Base-by-base conservation (phyloP, 108 stramenopile genomes). In the Bacterosira constricta region DNA sequence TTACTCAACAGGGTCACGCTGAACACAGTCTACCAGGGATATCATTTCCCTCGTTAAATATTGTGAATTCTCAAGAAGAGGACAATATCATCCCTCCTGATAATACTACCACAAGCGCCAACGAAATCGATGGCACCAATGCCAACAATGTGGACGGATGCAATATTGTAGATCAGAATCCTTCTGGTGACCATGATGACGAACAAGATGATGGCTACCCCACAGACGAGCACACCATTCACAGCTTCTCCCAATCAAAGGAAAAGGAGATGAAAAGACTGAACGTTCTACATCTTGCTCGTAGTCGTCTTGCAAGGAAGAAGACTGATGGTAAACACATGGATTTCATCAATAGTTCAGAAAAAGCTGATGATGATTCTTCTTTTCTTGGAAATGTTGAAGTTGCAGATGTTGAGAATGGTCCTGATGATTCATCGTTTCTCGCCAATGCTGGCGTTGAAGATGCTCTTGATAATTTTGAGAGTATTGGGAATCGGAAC, bases 161-260 rank as follows among this genome's bases (percentile, higher is more conserved):
- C 12, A 31, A 20, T 18, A 18, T 17, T 34, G 53, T 0, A 2
- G 20, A 20, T 56, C 36, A 56, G 35, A 38, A 56, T 35, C 13
- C 25, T 55, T 55, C 29, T 54, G 51, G 9, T 29, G 12, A 46
- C 34, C 17, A 25, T 26, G 50, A 66, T 32, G 23, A 58, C 11
- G 73, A 68, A 17, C 39, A 73, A 21, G 36, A 41, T 2, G 75
- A 77, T 39, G 69, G 61, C 1, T 62, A 62, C 41, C 61, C 61
- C 26, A 62, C 61, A 5, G 61, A 62, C 42, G 61, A 45, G 25
- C n/a, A 34, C n/a, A 56, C 55, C 21, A 20, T 29, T 20, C 15
- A 45, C 0, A 62, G 61, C 25, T 46, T 37, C 4, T 25, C 39
- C 6, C 45, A 46, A 32, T 32, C 42, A n/a, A 46, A 20, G 42